Evolutionary conservation across 805 yeast genomes (phyloP).

Genomic region (Yarrowia bubula): DNA sequence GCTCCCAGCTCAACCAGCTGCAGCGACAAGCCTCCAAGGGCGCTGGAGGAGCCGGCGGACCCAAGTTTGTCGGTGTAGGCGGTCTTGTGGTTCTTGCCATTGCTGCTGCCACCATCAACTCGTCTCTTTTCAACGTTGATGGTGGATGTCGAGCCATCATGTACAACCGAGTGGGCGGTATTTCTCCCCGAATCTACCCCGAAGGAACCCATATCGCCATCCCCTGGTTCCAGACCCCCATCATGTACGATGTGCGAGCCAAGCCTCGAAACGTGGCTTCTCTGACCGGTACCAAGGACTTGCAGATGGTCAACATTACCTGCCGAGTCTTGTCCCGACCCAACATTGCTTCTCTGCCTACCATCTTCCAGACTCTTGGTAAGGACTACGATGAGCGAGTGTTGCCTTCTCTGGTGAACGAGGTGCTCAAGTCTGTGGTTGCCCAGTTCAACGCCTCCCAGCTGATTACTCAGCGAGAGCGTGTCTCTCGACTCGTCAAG

Average conservation of each 20-base stretch:
- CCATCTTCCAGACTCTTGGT: constrained; percentile 88
- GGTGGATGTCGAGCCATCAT: constrained; percentile 99
- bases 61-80: constrained; percentile 61
- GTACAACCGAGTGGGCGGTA: constrained; percentile 83
- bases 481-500: constrained; percentile 85
- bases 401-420: constrained; percentile 94
- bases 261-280: constrained; percentile 96
- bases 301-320: constrained; percentile 99
- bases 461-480: constrained; percentile 97
- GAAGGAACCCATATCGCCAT: constrained; percentile 95
- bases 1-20: constrained; percentile 24
- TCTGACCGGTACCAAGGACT: constrained; percentile 94
- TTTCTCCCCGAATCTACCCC: constrained; percentile 72
- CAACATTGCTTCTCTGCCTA: constrained; percentile 70
- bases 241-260: constrained; percentile 92
- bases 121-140: constrained; percentile 79
- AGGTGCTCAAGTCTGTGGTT: constrained; percentile 92
- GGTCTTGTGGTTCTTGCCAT: constrained; percentile 60
- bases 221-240: constrained; percentile 94
- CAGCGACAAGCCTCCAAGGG: constrained; percentile 23
- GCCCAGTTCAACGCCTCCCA: constrained; percentile 99
- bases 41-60: constrained; percentile 42
- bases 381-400: constrained; percentile 95
- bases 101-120: constrained; percentile 52
- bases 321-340: constrained; percentile 96